A percentile compares a stretch with the other conserved stretches of the same genome.
These are phyloP conservation scores for Myxozyma nipponensis DNA, from an alignment of 805 yeast species.

Conservation along the genomic window DNA sequence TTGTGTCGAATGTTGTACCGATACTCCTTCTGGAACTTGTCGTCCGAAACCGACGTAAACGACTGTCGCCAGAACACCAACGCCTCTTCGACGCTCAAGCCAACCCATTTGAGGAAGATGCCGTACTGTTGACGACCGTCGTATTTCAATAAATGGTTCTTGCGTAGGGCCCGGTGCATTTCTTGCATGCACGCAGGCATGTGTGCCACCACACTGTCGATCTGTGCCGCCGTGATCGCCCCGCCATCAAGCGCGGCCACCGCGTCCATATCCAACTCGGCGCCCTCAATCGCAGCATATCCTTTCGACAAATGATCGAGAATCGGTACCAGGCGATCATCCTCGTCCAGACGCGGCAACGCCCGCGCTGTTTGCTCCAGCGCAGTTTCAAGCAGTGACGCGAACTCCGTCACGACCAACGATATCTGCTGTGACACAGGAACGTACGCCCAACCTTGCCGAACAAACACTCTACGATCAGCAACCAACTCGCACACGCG, in stretches of 20 bases:
- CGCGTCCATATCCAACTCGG: slow-evolving; percentile 37
- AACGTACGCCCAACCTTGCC: slow-evolving; percentile 73
- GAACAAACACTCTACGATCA: slow-evolving; percentile 63
- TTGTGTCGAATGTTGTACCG: slow-evolving; percentile 81
- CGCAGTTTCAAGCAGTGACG: slow-evolving; percentile 47
- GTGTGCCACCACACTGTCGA: slow-evolving; percentile 55
- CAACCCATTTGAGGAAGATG: slow-evolving; percentile 83
- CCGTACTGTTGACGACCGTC: slow-evolving; percentile 82
- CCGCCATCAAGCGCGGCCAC: slow-evolving; percentile 33
- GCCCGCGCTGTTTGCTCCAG: slow-evolving; percentile 68
- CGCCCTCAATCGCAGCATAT: slow-evolving; percentile 50
- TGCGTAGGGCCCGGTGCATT: slow-evolving; percentile 57
- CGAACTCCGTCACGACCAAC: slow-evolving; percentile 65
- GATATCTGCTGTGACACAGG: slow-evolving; percentile 77
- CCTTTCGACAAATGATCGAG: slow-evolving; percentile 73
- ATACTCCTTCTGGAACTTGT: slow-evolving; percentile 82
- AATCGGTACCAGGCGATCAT: slow-evolving; percentile 81
- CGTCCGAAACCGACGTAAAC: slow-evolving; percentile 59
- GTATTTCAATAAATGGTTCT: slow-evolving; percentile 71
- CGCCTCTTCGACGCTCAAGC: slow-evolving; percentile 83
- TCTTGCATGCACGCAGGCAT: slow-evolving; percentile 79
- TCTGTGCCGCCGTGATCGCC: slow-evolving; percentile 58
- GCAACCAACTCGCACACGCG: slow-evolving; percentile 74
- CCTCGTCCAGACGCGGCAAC: slow-evolving; percentile 83
- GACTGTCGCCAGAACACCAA: slow-evolving; percentile 75